These are phyloP conservation scores for Penicillium roqueforti DNA, from an alignment of 495 filamentous ascomycete genomes.

Conservation along the genomic window DNA sequence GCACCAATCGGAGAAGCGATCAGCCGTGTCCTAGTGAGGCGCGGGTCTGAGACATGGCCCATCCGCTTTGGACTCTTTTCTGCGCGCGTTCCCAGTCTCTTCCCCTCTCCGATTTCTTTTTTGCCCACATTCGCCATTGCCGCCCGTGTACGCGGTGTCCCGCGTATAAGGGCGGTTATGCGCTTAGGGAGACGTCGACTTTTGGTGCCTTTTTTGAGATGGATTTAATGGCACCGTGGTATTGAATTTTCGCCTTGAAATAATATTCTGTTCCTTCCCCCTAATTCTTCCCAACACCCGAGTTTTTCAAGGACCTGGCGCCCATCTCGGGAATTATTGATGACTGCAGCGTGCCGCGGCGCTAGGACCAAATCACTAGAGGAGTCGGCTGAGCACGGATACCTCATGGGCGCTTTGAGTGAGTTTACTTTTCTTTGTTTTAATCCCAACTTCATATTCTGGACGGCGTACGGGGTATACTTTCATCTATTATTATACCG, in stretches of 20 bases:
- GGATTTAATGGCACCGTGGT: too few species aligned
- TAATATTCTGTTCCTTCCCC: neutral
- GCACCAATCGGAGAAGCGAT: conserved; percentile 30
- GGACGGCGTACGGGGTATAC: too few species aligned
- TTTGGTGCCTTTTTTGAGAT: neutral
- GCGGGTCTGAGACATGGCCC: conserved; percentile 28
- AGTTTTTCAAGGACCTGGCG: conserved; percentile 2
- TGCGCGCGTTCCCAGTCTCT: too few species aligned
- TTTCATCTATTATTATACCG: too few species aligned
- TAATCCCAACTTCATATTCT: too few species aligned
- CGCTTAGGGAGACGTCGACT: conserved; percentile 15
- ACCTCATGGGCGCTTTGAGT: neutral
- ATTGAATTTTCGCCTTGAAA: too few species aligned
- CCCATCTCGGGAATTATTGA: conserved; percentile 21
- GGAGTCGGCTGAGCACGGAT: conserved; percentile 11
- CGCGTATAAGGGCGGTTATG: conserved; percentile 30
- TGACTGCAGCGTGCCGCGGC: conserved; percentile 16
- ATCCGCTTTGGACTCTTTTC: neutral
- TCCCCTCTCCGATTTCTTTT: conserved; percentile 1
- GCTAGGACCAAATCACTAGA: conserved; percentile 10
- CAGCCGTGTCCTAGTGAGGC: conserved; percentile 17
- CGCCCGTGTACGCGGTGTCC: conserved; percentile 13
- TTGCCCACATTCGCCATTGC: conserved; percentile 12
- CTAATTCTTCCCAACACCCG: neutral
- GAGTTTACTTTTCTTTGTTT: neutral